Evolutionary conservation across 1,284 basidiomycete genomes (phyloP), one percentile per base, ranked within the genome.

Genomic region (Heterobasidion parviporum): DNA sequence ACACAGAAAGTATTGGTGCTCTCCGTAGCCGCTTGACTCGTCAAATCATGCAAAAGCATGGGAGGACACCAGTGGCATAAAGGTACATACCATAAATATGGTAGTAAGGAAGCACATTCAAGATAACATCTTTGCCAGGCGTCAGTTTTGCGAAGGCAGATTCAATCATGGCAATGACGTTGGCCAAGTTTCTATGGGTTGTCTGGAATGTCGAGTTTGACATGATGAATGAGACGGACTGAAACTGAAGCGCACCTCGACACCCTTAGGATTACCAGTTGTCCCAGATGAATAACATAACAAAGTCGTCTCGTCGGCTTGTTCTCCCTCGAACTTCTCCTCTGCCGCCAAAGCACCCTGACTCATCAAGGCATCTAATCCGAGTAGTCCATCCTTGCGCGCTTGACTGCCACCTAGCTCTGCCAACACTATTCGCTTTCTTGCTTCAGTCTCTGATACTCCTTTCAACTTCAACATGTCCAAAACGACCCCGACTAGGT

Each of bases 261-360:
- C 71, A 9, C 72, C 73, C 55, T 75, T 75, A 8, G 72, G 70
- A 20, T 72, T 69, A 1, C 72, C 73, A 1, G 72, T 75, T 8
- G 76, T 81, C 12, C 79, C 79, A 16, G 73, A 75, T 18, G 74
- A 77, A 63, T 80, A 82, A 59, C 78, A 81, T 43, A 81, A 62
- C 43, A 77, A 70, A 1, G 63, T 63, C 1, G 73, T 74, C 61
- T 72, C 69, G 45, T 72, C 53, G 18, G 63, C 50, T 12, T 63
- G 55, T 26, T 60, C 57, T 10, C 69, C 71, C 44, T 65, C 63
- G 56, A 72, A 70, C 16, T 52, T 59, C 58, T 69, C 69, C 54
- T 67, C 66, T 26, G 60, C 54, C 8, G 55, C 51, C 18, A 68
- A 56, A n/a, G 60, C 56, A 15, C 65, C 68, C 32, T 56, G 55